Percentiles rank a stretch among this genome's conserved stretches.
These are phyloP conservation scores for Populus nigra DNA, from an alignment of 345 rosid genomes.

Conservation along the genomic window DNA sequence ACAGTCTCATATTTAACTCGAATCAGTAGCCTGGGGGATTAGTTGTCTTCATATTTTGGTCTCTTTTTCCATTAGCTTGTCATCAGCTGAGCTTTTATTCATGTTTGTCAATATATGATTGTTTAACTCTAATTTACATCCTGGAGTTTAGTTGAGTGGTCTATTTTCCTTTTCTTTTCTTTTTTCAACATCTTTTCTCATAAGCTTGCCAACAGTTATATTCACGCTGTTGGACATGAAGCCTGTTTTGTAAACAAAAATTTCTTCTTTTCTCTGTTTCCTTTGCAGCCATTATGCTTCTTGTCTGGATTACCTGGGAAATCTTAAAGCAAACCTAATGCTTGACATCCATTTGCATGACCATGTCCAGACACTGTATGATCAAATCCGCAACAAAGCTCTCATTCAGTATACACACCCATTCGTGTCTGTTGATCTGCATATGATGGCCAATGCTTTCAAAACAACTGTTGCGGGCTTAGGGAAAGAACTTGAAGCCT, in stretches of 20 bases:
- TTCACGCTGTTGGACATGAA: neutral
- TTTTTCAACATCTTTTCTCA: neutral
- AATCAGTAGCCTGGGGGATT: neutral
- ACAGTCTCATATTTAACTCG: neutral
- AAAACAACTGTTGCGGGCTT: conserved; percentile 80
- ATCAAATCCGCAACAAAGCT: conserved; percentile 92
- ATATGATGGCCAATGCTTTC: conserved; percentile 96
- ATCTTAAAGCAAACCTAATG: conserved; percentile 74
- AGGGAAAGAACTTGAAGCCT: conserved; percentile 82
- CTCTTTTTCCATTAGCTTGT: neutral
- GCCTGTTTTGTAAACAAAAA: neutral
- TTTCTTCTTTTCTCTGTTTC: neutral
- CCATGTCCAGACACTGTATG: conserved; percentile 82
- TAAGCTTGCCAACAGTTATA: neutral
- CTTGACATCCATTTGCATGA: conserved; percentile 93
- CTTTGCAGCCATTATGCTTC: conserved; percentile 84
- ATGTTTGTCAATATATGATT: neutral
- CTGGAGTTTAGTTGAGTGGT: neutral
- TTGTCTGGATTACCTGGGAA: conserved; percentile 86
- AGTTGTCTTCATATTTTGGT: neutral
- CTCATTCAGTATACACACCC: conserved; percentile 97
- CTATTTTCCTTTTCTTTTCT: neutral
- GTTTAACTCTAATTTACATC: neutral
- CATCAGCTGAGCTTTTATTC: neutral
- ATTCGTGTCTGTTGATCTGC: conserved; percentile 91